Evolutionary conservation across 192 early-diverging fungal genomes (phyloP).

Genomic region (Gryganskiella cystojenkinii): DNA sequence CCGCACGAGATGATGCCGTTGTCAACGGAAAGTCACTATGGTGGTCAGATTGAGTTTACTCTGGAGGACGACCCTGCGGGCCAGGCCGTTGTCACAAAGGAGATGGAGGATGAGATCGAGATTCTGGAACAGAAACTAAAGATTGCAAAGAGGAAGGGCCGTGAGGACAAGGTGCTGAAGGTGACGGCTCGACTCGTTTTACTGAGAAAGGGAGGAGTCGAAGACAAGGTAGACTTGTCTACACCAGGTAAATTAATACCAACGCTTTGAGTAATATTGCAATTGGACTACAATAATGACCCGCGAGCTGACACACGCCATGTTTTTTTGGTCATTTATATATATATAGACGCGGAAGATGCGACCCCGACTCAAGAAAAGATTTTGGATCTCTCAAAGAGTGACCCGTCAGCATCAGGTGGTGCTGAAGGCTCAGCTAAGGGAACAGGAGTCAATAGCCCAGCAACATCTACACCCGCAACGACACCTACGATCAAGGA

Average conservation of each 20-base stretch:
- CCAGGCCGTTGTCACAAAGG: constrained; percentile 63
- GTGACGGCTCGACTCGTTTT: constrained; percentile 80
- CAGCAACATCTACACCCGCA: constrained; percentile 4
- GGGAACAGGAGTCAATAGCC: constrained; percentile 2
- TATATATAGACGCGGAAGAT: constrained; percentile 17
- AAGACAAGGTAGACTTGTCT: constrained; percentile 16
- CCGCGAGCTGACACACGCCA: not conserved
- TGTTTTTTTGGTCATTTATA: no score
- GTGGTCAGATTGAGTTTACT: constrained; percentile 73
- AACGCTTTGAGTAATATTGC: not conserved
- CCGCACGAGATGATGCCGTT: constrained; percentile 68
- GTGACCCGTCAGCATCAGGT: constrained; percentile 16
- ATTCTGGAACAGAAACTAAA: constrained; percentile 97
- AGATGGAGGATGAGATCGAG: constrained; percentile 96
- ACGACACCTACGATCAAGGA: constrained; percentile 37
- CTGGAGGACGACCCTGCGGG: constrained; percentile 69
- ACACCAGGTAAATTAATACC: constrained; percentile 33
- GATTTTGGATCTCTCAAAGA: constrained; percentile 17
- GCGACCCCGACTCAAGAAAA: constrained; percentile 44
- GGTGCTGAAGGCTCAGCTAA: constrained; percentile 39
- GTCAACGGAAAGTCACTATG: constrained; percentile 54
- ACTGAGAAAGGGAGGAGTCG: constrained; percentile 62
- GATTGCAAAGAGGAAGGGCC: constrained; percentile 92
- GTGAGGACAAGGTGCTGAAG: constrained; percentile 88
- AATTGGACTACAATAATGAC: no score